Percentiles rank a stretch among this genome's conserved stretches.
Evolutionary conservation across 139 green algal species (phyloP).

Genomic region (Ostreobium quekettii): DNA sequence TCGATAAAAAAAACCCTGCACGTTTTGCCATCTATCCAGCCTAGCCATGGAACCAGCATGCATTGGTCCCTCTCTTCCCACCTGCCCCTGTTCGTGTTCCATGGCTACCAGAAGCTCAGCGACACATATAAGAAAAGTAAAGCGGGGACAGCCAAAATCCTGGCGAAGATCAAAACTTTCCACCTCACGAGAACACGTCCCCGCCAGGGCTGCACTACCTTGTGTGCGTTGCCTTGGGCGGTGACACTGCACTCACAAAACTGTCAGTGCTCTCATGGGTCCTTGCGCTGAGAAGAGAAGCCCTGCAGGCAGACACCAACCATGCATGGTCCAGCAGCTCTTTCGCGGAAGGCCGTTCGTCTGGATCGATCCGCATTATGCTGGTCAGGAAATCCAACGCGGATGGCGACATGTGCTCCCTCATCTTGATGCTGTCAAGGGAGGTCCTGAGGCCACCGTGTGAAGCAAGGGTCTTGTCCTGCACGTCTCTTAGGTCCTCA

Average conservation of each 20-base stretch:
- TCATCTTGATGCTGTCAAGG: background rate
- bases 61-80: too few relatives aligned
- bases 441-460: background rate
- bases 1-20: too few relatives aligned
- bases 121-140: too few relatives aligned
- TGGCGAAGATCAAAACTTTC: too few relatives aligned
- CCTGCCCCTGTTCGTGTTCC: too few relatives aligned
- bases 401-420: background rate
- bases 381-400: conserved; percentile 22
- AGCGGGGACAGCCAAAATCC: too few relatives aligned
- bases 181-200: too few relatives aligned
- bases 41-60: too few relatives aligned
- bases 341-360: conserved; percentile 26
- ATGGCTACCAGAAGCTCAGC: too few relatives aligned
- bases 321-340: conserved; percentile 38
- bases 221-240: too few relatives aligned
- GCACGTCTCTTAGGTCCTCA: conserved; percentile 22
- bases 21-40: too few relatives aligned
- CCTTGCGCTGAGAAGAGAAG: background rate
- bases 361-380: conserved; percentile 23
- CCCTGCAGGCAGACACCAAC: conserved; percentile 19
- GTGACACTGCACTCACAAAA: background rate
- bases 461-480: background rate
- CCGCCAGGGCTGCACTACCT: too few relatives aligned
- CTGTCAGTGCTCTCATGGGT: background rate